Evolutionary conservation across 495 filamentous ascomycete genomes (phyloP), one percentile per base, ranked within the genome.

Genomic region (Cercophora scortea): DNA sequence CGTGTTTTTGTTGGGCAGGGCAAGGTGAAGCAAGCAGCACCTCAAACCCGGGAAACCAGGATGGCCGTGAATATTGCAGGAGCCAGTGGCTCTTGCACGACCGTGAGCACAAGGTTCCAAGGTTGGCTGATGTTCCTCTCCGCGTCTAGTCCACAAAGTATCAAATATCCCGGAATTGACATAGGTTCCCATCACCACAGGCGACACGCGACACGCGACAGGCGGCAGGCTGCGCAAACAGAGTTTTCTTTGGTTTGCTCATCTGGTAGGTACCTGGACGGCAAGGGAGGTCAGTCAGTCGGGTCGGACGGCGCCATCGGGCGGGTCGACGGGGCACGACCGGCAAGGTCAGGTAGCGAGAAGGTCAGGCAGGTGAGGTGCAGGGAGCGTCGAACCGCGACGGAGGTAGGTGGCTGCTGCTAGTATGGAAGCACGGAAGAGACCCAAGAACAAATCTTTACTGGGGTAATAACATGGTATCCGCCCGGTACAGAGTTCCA

Each of bases 301-400:
- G 25, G 25, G 25, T 25, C 25, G 25, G 25, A 25, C 46, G 39
- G 46, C 17, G 39, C 45, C 33, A 32, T 38, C 53, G 42, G 47
- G 33, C 47, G 33, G 49, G 44, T 43, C 35, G 43, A 42, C 49
- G 48, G 54, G 50, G 56, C 49, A 52, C 49, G 49, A 38, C 45
- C 49, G 57, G 53, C 16, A 45, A 25, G 25, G 25, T 25, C 25
- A 25, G 25, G 25, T 25, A 25, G 25, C 25, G 25, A 25, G 25
- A 25, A 25, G 25, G 25, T 25, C 2, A 25, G 25, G 25, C 25
- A 25, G 25, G 25, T 25, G 25, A 25, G 25, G 25, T 25, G 25
- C 25, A 25, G 25, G 25, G 25, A 25, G 25, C 25, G 25, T 25
- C 25, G 25, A 25, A 5, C 25, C 25, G 25, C 25, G 25, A 25